Base-by-base conservation (phyloP, 2,329 filamentous ascomycete species). In the Aspergillus udagawae region DNA sequence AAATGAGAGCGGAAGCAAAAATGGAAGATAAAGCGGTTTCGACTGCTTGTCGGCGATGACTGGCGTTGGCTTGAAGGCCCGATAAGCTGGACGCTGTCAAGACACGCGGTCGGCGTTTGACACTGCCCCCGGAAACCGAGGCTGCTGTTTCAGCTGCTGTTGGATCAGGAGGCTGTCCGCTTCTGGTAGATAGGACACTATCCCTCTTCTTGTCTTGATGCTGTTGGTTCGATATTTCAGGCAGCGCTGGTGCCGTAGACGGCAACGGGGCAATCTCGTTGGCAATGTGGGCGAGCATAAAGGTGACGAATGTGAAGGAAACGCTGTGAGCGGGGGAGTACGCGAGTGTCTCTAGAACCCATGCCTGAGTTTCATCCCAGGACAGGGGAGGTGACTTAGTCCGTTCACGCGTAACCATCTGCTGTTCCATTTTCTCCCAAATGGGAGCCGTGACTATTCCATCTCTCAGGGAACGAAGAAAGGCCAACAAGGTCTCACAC, bases 301-400 rank as follows among this genome's bases (percentile, higher is more conserved):
- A 86, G 0, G 88, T 91, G 17, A 97, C 77, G 62, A 97, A 92
- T 2, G 96, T 89, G 67, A 97, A 96, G 0, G 89, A 89, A 55
- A 96, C 92, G 69, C 91, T 94, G 74, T 96, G 89, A 51, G 88
- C 87, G 0, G 91, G 89, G 0, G 85, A 82, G 1, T 83, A 79
- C 0, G 88, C 83, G 2, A 97, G 81, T 2, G 88, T 82, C 63
- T 97, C 92, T 4, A 96, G 83, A 1, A 94, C 76, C 70, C 78
- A 80, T 42, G 80, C 80, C 60, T 84, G 82, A 48, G 82, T 78
- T 49, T 87, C 84, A 55, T 88, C 85, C 45, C 71, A 69, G 4
- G 75, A 72, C 9, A 76, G 67, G 23, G 77, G 73, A 2, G 70
- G 72, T 38, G 79, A 80, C 62, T 82, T 84, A 1, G 73, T 61